Evolutionary conservation across 148 eudicot genomes (phyloP).

Genomic region (Pharnaceum exiguum): DNA sequence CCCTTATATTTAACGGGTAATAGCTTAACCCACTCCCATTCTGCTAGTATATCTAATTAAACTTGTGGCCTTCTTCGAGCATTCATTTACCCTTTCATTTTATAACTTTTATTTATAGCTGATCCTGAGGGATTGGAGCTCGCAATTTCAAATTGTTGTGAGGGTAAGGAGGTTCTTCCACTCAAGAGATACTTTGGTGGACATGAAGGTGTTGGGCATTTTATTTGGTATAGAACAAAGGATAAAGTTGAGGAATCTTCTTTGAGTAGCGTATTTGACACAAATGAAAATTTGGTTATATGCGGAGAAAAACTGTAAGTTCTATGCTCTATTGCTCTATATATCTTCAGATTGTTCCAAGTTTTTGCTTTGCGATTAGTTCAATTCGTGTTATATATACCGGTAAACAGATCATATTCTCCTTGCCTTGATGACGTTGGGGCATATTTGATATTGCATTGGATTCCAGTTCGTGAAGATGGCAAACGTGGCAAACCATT

Average conservation of each 20-base stretch:
- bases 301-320: constrained; percentile 71
- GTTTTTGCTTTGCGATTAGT: constrained; percentile 2
- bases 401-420: constrained; percentile 56
- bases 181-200: constrained; percentile 85
- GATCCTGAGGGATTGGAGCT: constrained; percentile 81
- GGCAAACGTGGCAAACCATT: constrained; percentile 73
- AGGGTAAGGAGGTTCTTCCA: constrained; percentile 62
- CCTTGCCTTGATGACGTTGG: constrained; percentile 91
- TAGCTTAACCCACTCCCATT: too few relatives aligned
- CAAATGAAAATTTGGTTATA: constrained; percentile 35
- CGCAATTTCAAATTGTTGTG: constrained; percentile 66
- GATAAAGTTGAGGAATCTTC: constrained; percentile 44
- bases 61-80: neutral
- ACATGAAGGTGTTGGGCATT: constrained; percentile 73
- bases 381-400: constrained; percentile 1
- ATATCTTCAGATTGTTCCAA: neutral
- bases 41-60: neutral
- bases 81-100: neutral
- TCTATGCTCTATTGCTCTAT: constrained; percentile 1
- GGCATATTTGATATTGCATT: constrained; percentile 68
- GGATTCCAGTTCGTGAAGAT: constrained; percentile 90
- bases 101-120: constrained; percentile 40
- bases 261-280: constrained; percentile 41
- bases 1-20: too few relatives aligned
- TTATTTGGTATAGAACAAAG: constrained; percentile 74